Evolutionary conservation across 768 basidiomycete species (phyloP).

Genomic region (Mycena maculata): DNA sequence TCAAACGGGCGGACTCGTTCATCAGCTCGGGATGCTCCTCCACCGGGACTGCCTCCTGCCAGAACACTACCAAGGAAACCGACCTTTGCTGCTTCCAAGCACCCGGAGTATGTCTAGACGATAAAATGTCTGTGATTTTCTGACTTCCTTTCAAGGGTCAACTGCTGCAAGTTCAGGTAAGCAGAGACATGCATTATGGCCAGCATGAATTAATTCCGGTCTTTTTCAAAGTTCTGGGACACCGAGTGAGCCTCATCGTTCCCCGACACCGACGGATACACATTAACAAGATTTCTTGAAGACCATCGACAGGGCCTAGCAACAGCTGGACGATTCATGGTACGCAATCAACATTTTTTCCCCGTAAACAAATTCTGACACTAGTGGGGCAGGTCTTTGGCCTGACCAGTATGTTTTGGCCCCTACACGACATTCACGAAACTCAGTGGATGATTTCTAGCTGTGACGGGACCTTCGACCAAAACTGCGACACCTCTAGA

Average conservation of each 20-base stretch:
- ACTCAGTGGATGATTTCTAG: constrained; percentile 45
- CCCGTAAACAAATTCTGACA: constrained; percentile 5
- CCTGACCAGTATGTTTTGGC: constrained; percentile 62
- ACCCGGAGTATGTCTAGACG: constrained; percentile 62
- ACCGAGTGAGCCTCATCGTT: constrained; percentile 47
- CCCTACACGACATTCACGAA: neutral
- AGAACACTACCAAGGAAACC: constrained; percentile 57
- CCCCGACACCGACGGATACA: neutral
- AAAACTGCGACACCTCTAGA: constrained; percentile 60
- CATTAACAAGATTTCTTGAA: neutral
- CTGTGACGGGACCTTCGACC: constrained; percentile 63
- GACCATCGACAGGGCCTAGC: constrained; percentile 67
- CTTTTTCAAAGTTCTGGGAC: constrained; percentile 72
- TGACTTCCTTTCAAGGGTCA: constrained; percentile 60
- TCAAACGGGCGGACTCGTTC: constrained; percentile 41
- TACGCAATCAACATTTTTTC: constrained; percentile 39
- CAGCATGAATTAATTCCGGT: neutral
- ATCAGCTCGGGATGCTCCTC: constrained; percentile 66
- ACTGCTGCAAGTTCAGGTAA: constrained; percentile 66
- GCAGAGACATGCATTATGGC: neutral
- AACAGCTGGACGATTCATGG: constrained; percentile 84
- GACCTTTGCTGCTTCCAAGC: constrained; percentile 74
- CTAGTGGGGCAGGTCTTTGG: constrained; percentile 64
- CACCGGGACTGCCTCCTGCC: constrained; percentile 63
- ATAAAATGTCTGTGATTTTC: neutral